phyloP scores from a whole-genome alignment of 1,139 yeast species.

The Geotrichum phurueaensis region DNA sequence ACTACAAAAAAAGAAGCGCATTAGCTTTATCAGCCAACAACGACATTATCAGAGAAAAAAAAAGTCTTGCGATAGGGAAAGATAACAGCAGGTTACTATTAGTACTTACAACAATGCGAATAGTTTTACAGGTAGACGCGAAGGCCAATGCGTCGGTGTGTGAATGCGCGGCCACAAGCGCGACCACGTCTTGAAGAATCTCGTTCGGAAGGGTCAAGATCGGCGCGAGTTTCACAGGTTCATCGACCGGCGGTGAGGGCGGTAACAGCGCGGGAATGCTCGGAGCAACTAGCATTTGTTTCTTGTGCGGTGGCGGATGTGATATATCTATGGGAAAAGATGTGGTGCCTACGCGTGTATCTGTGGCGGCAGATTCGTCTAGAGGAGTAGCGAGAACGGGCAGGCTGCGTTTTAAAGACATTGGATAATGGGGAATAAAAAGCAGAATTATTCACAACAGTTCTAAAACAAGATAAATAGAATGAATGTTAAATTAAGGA shows the following conservation, averaged over 20 bases:
- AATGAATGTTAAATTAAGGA: not conserved
- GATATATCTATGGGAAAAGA: not conserved
- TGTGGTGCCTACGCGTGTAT: not conserved
- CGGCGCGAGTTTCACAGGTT: not conserved
- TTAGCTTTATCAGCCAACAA: not conserved
- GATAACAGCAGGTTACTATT: not conserved
- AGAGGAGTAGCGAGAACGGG: not conserved
- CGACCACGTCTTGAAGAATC: conserved; percentile 5
- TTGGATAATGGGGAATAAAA: not conserved
- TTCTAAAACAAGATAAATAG: not conserved
- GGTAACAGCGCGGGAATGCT: not conserved
- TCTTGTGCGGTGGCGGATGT: not conserved
- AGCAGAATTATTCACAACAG: not conserved
- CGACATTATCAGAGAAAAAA: not conserved
- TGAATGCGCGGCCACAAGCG: conserved; percentile 3
- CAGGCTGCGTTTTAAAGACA: not conserved
- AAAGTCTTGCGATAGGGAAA: not conserved
- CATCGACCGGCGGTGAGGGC: conserved; percentile 3
- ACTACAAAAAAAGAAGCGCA: not conserved
- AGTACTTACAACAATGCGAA: conserved; percentile 12
- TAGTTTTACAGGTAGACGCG: conserved; percentile 4
- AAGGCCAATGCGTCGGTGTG: conserved; percentile 3
- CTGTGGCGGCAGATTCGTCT: not conserved
- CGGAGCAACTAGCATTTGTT: not conserved
- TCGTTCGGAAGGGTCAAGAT: conserved; percentile 12